phyloP scores from a whole-genome alignment of 306 rosid genomes.

The Leucaena leucocephala region DNA sequence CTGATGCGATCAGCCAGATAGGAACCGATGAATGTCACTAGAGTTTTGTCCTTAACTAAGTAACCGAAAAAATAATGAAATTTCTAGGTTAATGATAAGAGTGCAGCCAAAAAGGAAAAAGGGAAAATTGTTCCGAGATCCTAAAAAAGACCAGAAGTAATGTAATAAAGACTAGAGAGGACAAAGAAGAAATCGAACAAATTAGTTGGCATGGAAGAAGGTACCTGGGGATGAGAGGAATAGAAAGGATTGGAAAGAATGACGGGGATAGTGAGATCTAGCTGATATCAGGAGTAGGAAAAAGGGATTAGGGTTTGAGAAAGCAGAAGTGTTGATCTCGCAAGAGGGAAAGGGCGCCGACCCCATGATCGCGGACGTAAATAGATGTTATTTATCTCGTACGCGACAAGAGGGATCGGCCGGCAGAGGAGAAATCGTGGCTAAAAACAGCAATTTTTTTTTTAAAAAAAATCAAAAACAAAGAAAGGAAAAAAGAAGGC shows the following conservation, averaged over 20 bases:
- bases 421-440: not conserved
- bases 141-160: not conserved
- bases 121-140: not conserved
- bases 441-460: not conserved
- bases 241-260: not conserved
- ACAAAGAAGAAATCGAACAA: not conserved
- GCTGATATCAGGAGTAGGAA: not conserved
- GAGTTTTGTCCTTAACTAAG: not conserved
- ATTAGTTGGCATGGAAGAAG: not conserved
- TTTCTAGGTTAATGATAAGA: conserved; percentile 7
- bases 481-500: not conserved
- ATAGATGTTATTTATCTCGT: not conserved
- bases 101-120: not conserved
- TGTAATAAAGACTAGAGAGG: not conserved
- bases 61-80: not conserved
- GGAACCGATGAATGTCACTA: not conserved
- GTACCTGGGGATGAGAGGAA: not conserved
- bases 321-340: not conserved
- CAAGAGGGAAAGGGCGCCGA: not conserved
- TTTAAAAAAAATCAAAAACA: too few species aligned
- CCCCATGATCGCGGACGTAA: conserved; percentile 8
- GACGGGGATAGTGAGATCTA: not conserved
- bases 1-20: not conserved
- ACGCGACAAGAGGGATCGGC: not conserved
- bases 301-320: conserved; percentile 8